Percentiles rank a stretch among this genome's conserved stretches.
Conservation (phyloP, 306 rosid genomes). For the Sicyos edulis region DNA sequence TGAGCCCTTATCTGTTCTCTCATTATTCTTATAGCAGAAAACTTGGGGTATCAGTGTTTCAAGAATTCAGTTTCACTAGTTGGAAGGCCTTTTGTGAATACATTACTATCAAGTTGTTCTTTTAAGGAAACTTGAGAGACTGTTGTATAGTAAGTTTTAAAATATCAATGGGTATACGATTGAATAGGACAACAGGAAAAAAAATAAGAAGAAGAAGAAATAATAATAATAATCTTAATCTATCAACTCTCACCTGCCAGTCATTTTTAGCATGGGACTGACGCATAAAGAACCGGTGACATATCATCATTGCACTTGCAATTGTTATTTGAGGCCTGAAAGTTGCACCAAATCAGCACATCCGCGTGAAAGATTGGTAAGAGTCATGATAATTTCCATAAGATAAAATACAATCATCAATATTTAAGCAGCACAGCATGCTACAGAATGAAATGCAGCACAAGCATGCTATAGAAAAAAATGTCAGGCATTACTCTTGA, state of each 20-base stretch:
- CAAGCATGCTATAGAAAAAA: background rate
- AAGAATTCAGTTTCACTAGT: background rate
- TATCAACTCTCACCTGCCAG: constrained; percentile 38
- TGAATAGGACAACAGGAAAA: background rate
- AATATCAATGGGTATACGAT: background rate
- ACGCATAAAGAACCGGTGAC: constrained; percentile 47
- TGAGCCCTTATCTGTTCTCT: background rate
- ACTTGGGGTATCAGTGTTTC: background rate
- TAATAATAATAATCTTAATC: background rate
- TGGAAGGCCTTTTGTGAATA: background rate
- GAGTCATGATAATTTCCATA: background rate
- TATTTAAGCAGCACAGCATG: background rate
- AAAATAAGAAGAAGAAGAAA: background rate
- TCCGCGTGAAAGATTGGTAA: background rate
- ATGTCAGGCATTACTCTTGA: background rate
- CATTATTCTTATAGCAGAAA: too few relatives aligned
- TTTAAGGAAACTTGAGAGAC: background rate
- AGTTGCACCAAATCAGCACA: constrained; percentile 15
- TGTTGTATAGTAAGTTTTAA: background rate
- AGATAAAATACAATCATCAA: constrained; percentile 5
- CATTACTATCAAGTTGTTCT: background rate
- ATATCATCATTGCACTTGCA: constrained; percentile 47
- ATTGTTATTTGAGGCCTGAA: constrained; percentile 53
- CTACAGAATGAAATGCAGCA: background rate
- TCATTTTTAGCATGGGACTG: constrained; percentile 50